Base-by-base conservation (phyloP, 768 basidiomycete species). In the Leccinum pellstonianum region DNA sequence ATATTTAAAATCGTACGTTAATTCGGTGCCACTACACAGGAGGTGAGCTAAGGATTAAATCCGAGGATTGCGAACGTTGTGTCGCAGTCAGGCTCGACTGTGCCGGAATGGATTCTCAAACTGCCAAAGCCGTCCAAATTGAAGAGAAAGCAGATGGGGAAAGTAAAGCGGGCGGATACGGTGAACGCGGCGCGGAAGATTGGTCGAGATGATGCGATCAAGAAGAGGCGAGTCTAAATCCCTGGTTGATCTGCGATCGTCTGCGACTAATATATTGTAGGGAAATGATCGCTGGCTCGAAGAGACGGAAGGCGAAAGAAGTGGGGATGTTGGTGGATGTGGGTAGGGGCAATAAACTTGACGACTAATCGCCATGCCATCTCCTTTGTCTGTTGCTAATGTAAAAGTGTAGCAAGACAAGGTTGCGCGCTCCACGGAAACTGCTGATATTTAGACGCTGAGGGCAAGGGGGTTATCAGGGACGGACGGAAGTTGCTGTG, bases 71-170 rank as follows among this genome's bases (percentile, higher is more conserved):
- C 95, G 54, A 98, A 98, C 70, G 92, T 98, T n/a, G 83, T 98
- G 60, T 79, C 91, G 21, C 89, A 95, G 68, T 95, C 95, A 1
- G 95, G 96, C 4, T 96, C 91, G 59, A 75, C 81, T 2, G 95
- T 97, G 0, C 93, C 95, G 1, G 91, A 94, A 23, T 99, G 95
- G 92, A 98, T 98, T 63, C 72, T 91, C n/a, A 90, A 90, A 64
- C 81, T 99, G n/a, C 90, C 90, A 21, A 95, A 92, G 71, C 95
- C 96, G 0, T 91, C 91, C 2, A 96, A 93, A 75, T 81, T 94
- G 79, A 89, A 90, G 76, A 87, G 90, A 62, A 85, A 81, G 66
- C 79, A 86, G 68, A 92, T 98, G 85, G 91, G 91, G 58, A 93
- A 90, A 75, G 79, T 86, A 7, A 89, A 91, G 72, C 88, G 90